Base-by-base conservation (phyloP, 2,329 filamentous ascomycete genomes). In the Geosmithia morbida region DNA sequence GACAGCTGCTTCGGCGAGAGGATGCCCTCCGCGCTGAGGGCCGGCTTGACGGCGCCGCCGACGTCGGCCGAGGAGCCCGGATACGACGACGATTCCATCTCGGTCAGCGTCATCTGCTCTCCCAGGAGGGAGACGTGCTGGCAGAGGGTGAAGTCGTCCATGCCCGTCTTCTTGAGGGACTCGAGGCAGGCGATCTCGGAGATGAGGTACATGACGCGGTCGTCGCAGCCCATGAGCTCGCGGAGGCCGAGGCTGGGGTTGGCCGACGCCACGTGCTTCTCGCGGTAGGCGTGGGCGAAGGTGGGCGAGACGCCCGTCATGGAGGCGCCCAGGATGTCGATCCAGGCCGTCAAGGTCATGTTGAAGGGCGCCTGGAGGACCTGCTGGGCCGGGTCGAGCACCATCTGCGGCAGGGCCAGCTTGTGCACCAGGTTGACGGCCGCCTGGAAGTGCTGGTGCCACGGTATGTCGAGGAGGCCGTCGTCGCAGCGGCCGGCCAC, bases 161-260 rank as follows among this genome's bases (percentile, higher is more conserved):
- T 87, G 55, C 85, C 85, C 50, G 85, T 79, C 40, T 72, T 69
- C 71, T 92, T 94, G 53, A 96, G 77, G 3, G 86, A 85, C 63
- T 97, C 92, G 47, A 98, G 79, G 65, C 92, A 97, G 48, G 90
- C 87, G 57, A 97, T 95, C 67, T 98, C 92, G 2, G 88, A 94
- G 61, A 98, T 94, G 57, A 97, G 74, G 64, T 95, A 97, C 88
- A 98, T 96, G 66, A 97, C 85, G 19, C 82, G 81, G 66, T 98
- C 92, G 53, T 97, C 90, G 64, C 92, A 97, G 55, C 92, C 92
- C 89, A 97, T 97, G 46, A 97, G 76, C 68, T 94, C 88, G 47
- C 84, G 81, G 39, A 98, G 75, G 11, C 92, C 92, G 14, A 82
- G 70, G 48, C 71, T 77, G 19, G 72, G 66, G 62, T 77, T 76